Evolutionary conservation across 1,284 basidiomycete species (phyloP), one percentile per base, ranked within the genome.

Genomic region (Fomitiporia mediterranea): DNA sequence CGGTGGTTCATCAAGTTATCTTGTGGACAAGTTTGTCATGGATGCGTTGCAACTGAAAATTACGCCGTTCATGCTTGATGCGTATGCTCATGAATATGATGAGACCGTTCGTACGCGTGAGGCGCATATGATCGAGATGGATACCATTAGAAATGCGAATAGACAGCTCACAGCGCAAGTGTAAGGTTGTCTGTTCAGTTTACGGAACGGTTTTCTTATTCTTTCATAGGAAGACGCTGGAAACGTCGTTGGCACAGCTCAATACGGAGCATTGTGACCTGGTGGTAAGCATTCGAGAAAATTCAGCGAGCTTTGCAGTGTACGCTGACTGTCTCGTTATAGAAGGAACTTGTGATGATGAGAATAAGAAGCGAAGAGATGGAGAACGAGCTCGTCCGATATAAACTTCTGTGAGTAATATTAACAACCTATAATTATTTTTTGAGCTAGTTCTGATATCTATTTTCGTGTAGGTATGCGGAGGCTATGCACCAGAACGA

Each of bases 31-130:
- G 50, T 94, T 96, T 69, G 87, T 97, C 2, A 79, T 83, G 57
- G 93, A 97, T 65, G 89, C 94, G 3, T 82, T 91, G 58, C 81
- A 83, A 19, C 72, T 95, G 60, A 80, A 81, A 60, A 93, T 98
- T 59, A 94, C 91, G 2, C 89, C 93, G 0, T 94, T 96, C 71
- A 92, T 92, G 89, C 75, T 96, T 49, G 94, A 97, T 68, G 80
- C 82, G 21, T 96, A 92, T 68, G 83, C 86, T 43, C 85, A 86
- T 55, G 94, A 97, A 71, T 95, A 94, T 69, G 83, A 91, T 59
- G 91, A 94, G 52, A 69, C 81, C 42, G 73, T 80, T 23, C 73
- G 75, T 9, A 72, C 81, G 63, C 84, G 87, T 57, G 89, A 92
- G 59, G 86, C 84, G 23, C 91, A 94, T 69, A 82, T 85, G 0